Evolutionary conservation across 1,284 basidiomycete species (phyloP).

Genomic region (Boletus semigastroideus): DNA sequence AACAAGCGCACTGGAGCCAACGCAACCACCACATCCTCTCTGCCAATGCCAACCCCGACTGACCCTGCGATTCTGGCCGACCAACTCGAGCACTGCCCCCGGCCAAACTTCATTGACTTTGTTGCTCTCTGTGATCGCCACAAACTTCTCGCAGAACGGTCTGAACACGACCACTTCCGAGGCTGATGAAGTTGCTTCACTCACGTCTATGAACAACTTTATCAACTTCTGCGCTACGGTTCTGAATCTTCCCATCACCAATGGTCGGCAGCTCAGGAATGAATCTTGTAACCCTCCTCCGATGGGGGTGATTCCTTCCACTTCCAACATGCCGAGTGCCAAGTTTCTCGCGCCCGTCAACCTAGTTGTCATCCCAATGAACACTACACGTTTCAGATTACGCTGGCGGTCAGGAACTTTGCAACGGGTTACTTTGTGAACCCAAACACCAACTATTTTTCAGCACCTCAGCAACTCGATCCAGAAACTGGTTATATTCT

Average conservation of each 20-base stretch:
- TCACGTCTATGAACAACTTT: constrained; percentile 52
- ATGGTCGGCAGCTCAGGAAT: constrained; percentile 42
- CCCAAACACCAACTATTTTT: constrained; percentile 54
- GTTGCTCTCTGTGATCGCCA: constrained; percentile 44
- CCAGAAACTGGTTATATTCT: constrained; percentile 46
- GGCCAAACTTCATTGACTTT: constrained; percentile 42
- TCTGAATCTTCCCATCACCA: constrained; percentile 37
- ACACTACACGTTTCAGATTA: constrained; percentile 48
- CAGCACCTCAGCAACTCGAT: constrained; percentile 61
- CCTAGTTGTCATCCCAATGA: constrained; percentile 41
- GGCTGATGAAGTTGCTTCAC: constrained; percentile 42
- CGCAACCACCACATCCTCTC: constrained; percentile 2
- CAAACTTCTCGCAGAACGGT: constrained; percentile 47
- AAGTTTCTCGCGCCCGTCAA: constrained; percentile 52
- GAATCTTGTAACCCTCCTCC: constrained; percentile 59
- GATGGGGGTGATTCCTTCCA: constrained; percentile 47
- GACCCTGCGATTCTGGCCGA: constrained; percentile 26
- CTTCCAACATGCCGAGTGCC: constrained; percentile 45
- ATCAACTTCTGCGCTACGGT: constrained; percentile 48
- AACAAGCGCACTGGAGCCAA: constrained; percentile 38
- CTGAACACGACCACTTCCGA: constrained; percentile 34
- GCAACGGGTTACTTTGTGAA: constrained; percentile 56
- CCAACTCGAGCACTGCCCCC: constrained; percentile 36
- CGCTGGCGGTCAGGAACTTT: constrained; percentile 46
- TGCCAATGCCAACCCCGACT: background rate